Percentiles rank a stretch among this genome's conserved stretches.
Evolutionary conservation across 2,329 filamentous ascomycete species (phyloP).

Genomic region (Calonectria leucothoes): DNA sequence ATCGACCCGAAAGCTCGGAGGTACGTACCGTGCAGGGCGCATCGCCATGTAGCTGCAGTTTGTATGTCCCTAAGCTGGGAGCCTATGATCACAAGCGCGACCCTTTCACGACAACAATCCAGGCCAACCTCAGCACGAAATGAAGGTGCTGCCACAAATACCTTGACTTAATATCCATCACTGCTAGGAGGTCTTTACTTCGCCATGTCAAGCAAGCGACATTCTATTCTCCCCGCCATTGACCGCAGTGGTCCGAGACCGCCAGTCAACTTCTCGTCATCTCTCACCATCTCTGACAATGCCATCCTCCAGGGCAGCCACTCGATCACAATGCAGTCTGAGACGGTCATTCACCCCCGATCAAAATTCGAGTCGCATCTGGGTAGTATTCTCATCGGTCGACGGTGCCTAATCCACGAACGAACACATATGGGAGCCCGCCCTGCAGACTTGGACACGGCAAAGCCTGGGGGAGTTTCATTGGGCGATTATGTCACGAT

Average conservation of each 20-base stretch:
- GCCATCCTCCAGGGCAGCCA: conserved; percentile 77
- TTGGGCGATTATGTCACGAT: conserved; percentile 72
- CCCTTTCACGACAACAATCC: background rate
- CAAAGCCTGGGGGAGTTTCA: conserved; percentile 60
- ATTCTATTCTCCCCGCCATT: conserved; percentile 66
- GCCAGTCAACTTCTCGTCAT: conserved; percentile 71
- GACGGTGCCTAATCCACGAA: conserved; percentile 86
- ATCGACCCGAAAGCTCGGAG: conserved; percentile 33
- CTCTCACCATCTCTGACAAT: conserved; percentile 71
- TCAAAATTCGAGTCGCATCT: conserved; percentile 81
- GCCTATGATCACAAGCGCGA: conserved; percentile 12
- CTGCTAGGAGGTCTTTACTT: background rate
- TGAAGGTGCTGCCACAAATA: conserved; percentile 18
- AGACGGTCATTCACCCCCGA: conserved; percentile 88
- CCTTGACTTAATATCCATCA: conserved; percentile 12
- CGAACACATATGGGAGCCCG: conserved; percentile 65
- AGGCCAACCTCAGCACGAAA: conserved; percentile 14
- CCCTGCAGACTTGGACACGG: conserved; percentile 40
- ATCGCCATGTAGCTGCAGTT: background rate
- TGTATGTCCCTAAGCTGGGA: conserved; percentile 28
- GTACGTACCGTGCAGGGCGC: background rate
- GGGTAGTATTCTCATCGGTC: conserved; percentile 83
- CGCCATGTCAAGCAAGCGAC: conserved; percentile 61
- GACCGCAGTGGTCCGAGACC: conserved; percentile 68
- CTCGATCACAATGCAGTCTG: conserved; percentile 81